Evolutionary conservation across 768 basidiomycete genomes (phyloP), one percentile per base, ranked within the genome.

Genomic region (Panellus pusillus): DNA sequence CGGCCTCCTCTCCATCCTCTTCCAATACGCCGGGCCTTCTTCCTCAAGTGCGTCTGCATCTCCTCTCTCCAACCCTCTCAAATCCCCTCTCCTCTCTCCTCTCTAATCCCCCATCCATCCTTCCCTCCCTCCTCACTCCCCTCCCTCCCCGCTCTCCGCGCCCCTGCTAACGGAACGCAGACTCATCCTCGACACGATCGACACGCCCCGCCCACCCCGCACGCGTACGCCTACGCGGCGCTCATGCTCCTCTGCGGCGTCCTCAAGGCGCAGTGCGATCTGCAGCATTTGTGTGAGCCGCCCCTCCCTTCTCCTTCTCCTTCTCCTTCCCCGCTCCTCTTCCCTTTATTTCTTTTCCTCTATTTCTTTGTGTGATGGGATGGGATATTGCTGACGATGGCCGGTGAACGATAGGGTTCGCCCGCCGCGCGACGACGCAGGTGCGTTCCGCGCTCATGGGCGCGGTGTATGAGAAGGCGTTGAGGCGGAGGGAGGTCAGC

Each of bases 41-140:
- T 46, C 44, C 44, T 52, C 18, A 52, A 52, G 44, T 52, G 2
- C 29, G 38, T n/a, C n/a, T n/a, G n/a, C n/a, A n/a, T n/a, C n/a
- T n/a, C n/a, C n/a, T n/a, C n/a, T n/a, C n/a, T n/a, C n/a, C n/a
- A n/a, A n/a, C n/a, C n/a, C n/a, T n/a, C n/a, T n/a, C n/a, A n/a
- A n/a, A n/a, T n/a, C n/a, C n/a, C n/a, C n/a, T n/a, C n/a, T n/a
- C n/a, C n/a, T n/a, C n/a, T n/a, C n/a, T n/a, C n/a, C n/a, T n/a
- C n/a, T n/a, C n/a, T n/a, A n/a, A n/a, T n/a, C n/a, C n/a, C n/a
- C n/a, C n/a, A n/a, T n/a, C n/a, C n/a, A n/a, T n/a, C n/a, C n/a
- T n/a, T n/a, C n/a, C n/a, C n/a, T n/a, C n/a, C n/a, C n/a, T n/a
- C n/a, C n/a, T n/a, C n/a, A n/a, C n/a, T n/a, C n/a, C n/a, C n/a